Base-by-base conservation (phyloP, 306 rosid species). In the Oemleria cerasiformis region DNA sequence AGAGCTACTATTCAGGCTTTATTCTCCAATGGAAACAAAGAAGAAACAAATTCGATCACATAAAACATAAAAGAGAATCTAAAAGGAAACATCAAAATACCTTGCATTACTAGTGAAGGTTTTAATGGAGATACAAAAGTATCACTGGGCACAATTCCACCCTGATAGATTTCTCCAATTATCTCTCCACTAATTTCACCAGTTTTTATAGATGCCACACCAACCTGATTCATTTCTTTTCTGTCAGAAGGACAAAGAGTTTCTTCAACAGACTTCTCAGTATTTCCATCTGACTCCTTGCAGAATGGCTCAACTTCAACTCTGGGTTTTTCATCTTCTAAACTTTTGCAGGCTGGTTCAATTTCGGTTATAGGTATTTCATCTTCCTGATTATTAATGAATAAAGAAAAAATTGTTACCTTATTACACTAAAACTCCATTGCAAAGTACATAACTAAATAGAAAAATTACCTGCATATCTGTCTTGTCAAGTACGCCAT, bases 81-180 rank as follows among this genome's bases (percentile, higher is more conserved):
- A 49, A 7, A 17, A 50, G 55, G 20, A 19, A 16, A 6, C 21
- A 0, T 50, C 43, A 14, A 68, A 30, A 19, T 40, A 75, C 79
- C 79, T 43, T 49, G 69, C 36, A 4, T 41, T 48, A 67, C 45
- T 62, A 13, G 42, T 21, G 53, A 36, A 67, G 58, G 15, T 47
- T 57, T 34, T 25, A 49, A 17, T 12, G 39, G 56, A 42, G 47
- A 21, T 23, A 39, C 44, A 53, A 17, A 10, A 41, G 39, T 54
- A 43, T 9, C 70, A 62, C 70, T 21, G 54, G 59, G n/a, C 19
- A 63, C 6, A 7, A 39, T 67, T 25, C 56, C 50, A 30, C 14
- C 25, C 54, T 7, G 20, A 14, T 21, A 53, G 9, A 16, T 55
- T 38, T 41, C 65, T 42, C 41, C 65, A 20, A 70, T 53, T n/a